Percentiles rank a stretch among this genome's conserved stretches.
phyloP scores from a whole-genome alignment of 169 alveolate species.

The Cryptosporidium baileyi region DNA sequence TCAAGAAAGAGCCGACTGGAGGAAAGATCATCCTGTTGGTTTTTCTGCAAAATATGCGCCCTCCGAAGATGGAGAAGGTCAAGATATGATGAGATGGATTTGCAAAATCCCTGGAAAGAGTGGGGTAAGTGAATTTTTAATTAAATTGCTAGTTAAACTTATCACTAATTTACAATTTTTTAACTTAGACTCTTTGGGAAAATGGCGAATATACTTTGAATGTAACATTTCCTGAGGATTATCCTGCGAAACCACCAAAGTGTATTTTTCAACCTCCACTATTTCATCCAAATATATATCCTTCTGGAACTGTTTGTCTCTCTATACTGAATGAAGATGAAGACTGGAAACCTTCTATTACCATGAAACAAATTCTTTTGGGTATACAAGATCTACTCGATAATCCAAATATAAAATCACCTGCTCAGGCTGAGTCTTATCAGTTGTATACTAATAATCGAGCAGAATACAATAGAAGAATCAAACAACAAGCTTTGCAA shows the following conservation, averaged over 20 bases:
- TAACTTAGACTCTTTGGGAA: constrained; percentile 90
- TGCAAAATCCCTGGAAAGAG: constrained; percentile 96
- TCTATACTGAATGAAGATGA: constrained; percentile 99
- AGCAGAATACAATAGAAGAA: constrained; percentile 84
- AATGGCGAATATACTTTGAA: constrained; percentile 95
- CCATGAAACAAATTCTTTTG: constrained; percentile 93
- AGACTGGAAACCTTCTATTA: constrained; percentile 99
- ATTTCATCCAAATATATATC: constrained; percentile 98
- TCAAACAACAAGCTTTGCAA: constrained; percentile 76
- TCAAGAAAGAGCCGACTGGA: constrained; percentile 95
- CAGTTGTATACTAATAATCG: constrained; percentile 89
- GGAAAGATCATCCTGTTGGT: constrained; percentile 97
- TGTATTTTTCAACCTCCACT: constrained; percentile 95
- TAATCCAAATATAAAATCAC: constrained; percentile 95
- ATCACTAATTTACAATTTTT: neutral
- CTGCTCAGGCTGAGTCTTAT: constrained; percentile 97
- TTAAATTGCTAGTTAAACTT: neutral
- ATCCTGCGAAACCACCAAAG: constrained; percentile 99
- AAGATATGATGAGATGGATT: constrained; percentile 93
- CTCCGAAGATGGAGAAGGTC: constrained; percentile 89
- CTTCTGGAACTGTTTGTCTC: constrained; percentile 98
- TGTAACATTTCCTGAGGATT: constrained; percentile 98
- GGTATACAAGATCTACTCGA: constrained; percentile 98
- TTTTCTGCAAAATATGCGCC: constrained; percentile 95
- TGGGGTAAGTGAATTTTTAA: constrained; percentile 76